Percentiles rank a stretch among this genome's conserved stretches.
Conservation (phyloP, 2,329 filamentous ascomycete species). For the Stagonosporopsis vannaccii region DNA sequence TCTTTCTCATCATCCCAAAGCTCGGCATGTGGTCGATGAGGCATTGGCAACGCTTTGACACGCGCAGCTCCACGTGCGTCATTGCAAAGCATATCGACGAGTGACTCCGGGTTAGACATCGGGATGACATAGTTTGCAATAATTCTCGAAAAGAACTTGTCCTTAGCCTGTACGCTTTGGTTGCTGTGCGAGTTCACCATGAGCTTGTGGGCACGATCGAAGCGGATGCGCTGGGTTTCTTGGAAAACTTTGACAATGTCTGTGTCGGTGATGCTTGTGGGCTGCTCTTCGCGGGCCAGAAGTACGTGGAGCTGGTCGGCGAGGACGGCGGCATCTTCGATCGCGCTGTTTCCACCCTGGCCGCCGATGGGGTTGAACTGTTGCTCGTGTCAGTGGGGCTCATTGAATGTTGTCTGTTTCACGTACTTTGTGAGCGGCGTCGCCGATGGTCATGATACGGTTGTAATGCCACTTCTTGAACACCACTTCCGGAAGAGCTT, state of each 20-base stretch:
- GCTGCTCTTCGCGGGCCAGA: neutral
- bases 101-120: neutral
- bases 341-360: conserved; percentile 53
- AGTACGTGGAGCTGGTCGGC: conserved; percentile 38
- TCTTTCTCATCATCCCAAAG: conserved; percentile 1
- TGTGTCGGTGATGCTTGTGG: neutral
- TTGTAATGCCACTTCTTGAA: conserved; percentile 51
- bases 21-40: neutral
- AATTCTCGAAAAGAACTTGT: neutral
- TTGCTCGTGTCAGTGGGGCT: neutral
- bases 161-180: conserved; percentile 1
- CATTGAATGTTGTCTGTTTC: conserved; percentile 4
- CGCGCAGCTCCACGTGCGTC: neutral
- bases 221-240: conserved; percentile 1
- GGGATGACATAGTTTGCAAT: neutral
- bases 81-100: neutral
- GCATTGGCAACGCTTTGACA: neutral
- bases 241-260: neutral
- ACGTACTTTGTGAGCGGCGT: conserved; percentile 51
- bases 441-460: conserved; percentile 38
- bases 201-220: neutral
- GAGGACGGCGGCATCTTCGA: conserved; percentile 50
- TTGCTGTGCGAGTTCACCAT: neutral
- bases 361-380: conserved; percentile 32
- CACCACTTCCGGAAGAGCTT: conserved; percentile 46